Evolutionary conservation across 495 filamentous ascomycete genomes (phyloP).

Genomic region (Hypoxylon fragiforme): DNA sequence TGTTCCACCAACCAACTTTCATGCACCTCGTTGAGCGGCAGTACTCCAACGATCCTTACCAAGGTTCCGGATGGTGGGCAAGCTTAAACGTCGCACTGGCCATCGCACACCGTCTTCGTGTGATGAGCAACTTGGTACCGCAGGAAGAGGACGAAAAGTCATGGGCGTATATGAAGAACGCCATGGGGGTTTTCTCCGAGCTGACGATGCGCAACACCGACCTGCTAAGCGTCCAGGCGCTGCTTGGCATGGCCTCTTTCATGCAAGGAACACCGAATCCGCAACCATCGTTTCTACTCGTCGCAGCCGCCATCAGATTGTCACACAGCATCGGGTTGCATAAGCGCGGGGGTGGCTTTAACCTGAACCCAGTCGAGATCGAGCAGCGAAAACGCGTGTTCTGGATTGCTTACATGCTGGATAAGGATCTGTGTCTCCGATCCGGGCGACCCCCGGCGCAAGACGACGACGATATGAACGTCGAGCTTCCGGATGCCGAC

Average conservation of each 20-base stretch:
- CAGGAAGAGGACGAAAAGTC: conserved; percentile 90
- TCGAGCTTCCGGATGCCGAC: conserved; percentile 89
- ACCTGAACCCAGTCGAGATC: conserved; percentile 84
- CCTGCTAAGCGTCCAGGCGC: conserved; percentile 91
- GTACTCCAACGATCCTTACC: conserved; percentile 90
- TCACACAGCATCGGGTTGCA: conserved; percentile 95
- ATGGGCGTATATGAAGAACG: conserved; percentile 95
- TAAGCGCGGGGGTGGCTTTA: conserved; percentile 88
- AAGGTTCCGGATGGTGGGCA: conserved; percentile 97
- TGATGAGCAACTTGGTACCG: conserved; percentile 92
- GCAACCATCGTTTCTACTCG: conserved; percentile 90
- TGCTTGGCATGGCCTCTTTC: conserved; percentile 94
- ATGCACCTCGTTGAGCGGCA: conserved; percentile 94
- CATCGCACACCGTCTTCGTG: conserved; percentile 84
- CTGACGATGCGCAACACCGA: conserved; percentile 95
- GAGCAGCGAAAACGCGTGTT: conserved; percentile 97
- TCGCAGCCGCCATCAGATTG: conserved; percentile 88
- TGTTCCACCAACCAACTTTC: conserved; percentile 97
- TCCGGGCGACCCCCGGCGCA: conserved; percentile 92
- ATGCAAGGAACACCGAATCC: conserved; percentile 96
- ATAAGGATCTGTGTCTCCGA: conserved; percentile 93
- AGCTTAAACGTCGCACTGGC: conserved; percentile 93
- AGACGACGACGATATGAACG: conserved; percentile 98
- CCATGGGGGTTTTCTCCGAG: conserved; percentile 88
- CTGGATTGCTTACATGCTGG: conserved; percentile 96